Conservation (phyloP, 768 basidiomycete species). For the Termitomyces eurrhizus region DNA sequence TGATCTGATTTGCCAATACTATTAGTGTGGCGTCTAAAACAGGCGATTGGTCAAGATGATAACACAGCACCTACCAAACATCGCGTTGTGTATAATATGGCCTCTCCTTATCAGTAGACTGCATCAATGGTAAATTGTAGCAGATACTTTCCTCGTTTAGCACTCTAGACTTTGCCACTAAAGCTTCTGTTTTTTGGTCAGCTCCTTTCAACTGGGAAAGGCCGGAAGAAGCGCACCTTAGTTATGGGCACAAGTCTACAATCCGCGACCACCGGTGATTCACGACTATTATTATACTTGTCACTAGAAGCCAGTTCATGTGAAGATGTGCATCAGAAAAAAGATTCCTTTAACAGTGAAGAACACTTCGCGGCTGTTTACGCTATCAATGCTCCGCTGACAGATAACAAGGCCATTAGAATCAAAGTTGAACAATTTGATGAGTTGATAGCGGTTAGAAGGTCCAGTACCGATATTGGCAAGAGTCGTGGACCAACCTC, state of each 20-base stretch:
- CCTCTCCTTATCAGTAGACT: not conserved
- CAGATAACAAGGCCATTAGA: not conserved
- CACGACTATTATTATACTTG: not conserved
- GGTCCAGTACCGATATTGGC: too few relatives aligned
- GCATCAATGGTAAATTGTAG: not conserved
- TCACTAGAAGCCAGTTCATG: not conserved
- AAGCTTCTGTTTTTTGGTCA: not conserved
- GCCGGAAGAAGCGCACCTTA: not conserved
- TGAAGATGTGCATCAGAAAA: not conserved
- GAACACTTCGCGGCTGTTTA: not conserved
- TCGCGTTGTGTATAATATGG: not conserved
- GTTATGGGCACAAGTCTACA: not conserved
- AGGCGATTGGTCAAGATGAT: not conserved
- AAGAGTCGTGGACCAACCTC: not conserved
- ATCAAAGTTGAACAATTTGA: not conserved
- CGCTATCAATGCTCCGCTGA: not conserved
- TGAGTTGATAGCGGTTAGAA: not conserved
- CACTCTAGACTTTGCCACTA: too few relatives aligned
- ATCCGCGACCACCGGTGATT: not conserved
- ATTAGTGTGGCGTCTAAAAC: conserved; percentile 1
- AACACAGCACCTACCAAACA: not conserved
- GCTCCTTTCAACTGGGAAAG: not conserved
- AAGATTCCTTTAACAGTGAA: not conserved
- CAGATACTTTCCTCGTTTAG: not conserved
- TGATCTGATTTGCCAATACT: not conserved